Evolutionary conservation across 2,329 filamentous ascomycete genomes (phyloP).

Genomic region (Periconia digitata): DNA sequence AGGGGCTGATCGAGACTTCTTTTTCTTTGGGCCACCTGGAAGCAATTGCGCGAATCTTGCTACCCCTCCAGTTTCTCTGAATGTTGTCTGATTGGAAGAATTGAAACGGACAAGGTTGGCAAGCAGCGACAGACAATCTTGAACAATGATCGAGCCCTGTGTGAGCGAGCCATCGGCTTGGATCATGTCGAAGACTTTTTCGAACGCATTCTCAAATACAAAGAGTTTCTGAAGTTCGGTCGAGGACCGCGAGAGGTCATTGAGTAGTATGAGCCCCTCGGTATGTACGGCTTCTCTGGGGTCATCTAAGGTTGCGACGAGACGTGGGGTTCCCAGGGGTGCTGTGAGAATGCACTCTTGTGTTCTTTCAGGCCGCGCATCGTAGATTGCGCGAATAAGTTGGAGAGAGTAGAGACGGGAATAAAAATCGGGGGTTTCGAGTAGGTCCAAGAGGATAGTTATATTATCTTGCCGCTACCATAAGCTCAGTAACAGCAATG

Average conservation of each 20-base stretch:
- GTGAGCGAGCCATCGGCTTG: constrained; percentile 76
- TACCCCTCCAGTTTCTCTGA: constrained; percentile 86
- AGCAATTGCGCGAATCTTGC: constrained; percentile 71
- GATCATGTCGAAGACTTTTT: constrained; percentile 80
- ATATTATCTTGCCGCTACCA: constrained; percentile 89
- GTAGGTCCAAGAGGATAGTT: constrained; percentile 81
- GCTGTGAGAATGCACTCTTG: constrained; percentile 93
- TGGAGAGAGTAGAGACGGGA: constrained; percentile 89
- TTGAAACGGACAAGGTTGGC: constrained; percentile 88
- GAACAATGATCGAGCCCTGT: constrained; percentile 82
- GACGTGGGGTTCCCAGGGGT: constrained; percentile 80
- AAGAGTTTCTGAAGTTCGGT: constrained; percentile 92
- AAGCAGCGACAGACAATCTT: constrained; percentile 88
- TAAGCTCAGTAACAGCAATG: constrained; percentile 52
- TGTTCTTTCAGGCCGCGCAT: constrained; percentile 83
- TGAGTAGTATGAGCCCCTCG: constrained; percentile 79
- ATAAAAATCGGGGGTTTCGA: constrained; percentile 87
- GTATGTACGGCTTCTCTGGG: constrained; percentile 83
- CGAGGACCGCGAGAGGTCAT: constrained; percentile 82
- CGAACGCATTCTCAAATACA: constrained; percentile 92
- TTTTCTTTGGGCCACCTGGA: constrained; percentile 58
- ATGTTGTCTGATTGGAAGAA: constrained; percentile 87
- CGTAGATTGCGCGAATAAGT: constrained; percentile 81
- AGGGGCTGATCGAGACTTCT: constrained; percentile 56
- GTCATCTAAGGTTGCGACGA: constrained; percentile 84